Evolutionary conservation across 1,284 basidiomycete genomes (phyloP), one percentile per base, ranked within the genome.

Genomic region (Fereydounia khargensis): DNA sequence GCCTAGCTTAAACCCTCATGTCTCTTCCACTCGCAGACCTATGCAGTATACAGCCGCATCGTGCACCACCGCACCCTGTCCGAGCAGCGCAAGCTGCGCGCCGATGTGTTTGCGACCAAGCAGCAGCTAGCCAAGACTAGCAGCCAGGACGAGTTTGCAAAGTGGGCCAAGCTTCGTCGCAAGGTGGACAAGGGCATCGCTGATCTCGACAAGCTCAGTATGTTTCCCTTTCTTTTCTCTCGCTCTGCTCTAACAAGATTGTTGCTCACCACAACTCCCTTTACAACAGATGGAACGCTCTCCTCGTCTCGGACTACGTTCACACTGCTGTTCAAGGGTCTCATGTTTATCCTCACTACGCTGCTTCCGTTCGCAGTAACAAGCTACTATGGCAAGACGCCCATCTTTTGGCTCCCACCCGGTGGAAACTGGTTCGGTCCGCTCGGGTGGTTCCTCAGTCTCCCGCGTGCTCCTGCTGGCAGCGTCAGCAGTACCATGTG

Each of bases 91-190:
- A 8, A 34, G 3, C 46, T 67, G 24, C 66, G 67, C 18, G 50
- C 44, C 17, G 63, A 70, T 14, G 51, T 74, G 24, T 57, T 47
- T 34, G 18, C 85, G 88, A 53, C 83, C 39, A 92, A 94, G 79
- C 83, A 87, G 28, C 88, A 96, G 74, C 83, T 98, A 8, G 78
- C 86, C 48, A 84, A 86, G 70, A 98, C 92, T 22, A 91, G 88
- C 66, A 88, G 90, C 11, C 94, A 98, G 76, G 94, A 97, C 74
- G 88, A 98, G 74, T 98, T 99, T 76, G 89, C 92, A 14, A 97
- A 91, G 79, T 98, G 95, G 95, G 94, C 94, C 34, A 94, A 91
- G 79, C 79, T 98, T 67, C 80, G 88, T 68, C 79, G 95, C 57
- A 88, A 83, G 62, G 85, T 96, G 24, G 95, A 99, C 79, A 96